Evolutionary conservation across 495 filamentous ascomycete genomes (phyloP).

Genomic region (Neurospora sublineolata): DNA sequence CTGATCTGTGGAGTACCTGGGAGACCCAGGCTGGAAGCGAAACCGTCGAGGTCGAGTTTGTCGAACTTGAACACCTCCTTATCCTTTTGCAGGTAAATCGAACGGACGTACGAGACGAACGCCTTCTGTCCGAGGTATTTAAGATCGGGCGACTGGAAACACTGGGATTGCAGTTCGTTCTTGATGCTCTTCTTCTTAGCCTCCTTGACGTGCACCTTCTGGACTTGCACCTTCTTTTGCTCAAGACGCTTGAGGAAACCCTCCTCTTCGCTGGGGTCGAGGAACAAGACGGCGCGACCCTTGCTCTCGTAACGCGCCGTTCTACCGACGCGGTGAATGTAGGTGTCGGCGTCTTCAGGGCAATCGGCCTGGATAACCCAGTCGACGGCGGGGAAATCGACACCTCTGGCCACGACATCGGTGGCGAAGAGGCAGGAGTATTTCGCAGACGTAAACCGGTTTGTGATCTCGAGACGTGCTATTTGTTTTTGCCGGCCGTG

Average conservation of each 20-base stretch:
- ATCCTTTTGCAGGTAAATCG: constrained; percentile 79
- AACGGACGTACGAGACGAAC: constrained; percentile 77
- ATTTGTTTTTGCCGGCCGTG: constrained; percentile 91
- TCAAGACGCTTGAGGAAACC: constrained; percentile 74
- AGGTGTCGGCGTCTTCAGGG: constrained; percentile 92
- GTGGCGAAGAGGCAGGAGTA: constrained; percentile 86
- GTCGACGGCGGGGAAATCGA: constrained; percentile 94
- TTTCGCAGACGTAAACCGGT: constrained; percentile 65
- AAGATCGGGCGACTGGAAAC: constrained; percentile 86
- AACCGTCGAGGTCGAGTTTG: constrained; percentile 72
- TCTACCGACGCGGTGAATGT: constrained; percentile 91
- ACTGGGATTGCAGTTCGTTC: constrained; percentile 77
- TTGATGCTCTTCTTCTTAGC: constrained; percentile 84
- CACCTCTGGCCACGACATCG: constrained; percentile 82
- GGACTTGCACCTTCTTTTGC: constrained; percentile 77
- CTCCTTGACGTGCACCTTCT: constrained; percentile 69
- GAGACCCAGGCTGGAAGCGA: constrained; percentile 71
- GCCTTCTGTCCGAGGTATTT: constrained; percentile 96
- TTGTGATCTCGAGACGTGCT: constrained; percentile 74
- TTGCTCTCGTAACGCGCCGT: constrained; percentile 87
- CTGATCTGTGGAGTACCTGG: constrained; percentile 85
- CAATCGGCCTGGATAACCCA: constrained; percentile 96
- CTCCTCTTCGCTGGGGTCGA: constrained; percentile 82
- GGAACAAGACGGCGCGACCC: constrained; percentile 79
- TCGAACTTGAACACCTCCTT: constrained; percentile 82